phyloP scores from a whole-genome alignment of 495 filamentous ascomycete species.

The Podospora pseudoanserina region DNA sequence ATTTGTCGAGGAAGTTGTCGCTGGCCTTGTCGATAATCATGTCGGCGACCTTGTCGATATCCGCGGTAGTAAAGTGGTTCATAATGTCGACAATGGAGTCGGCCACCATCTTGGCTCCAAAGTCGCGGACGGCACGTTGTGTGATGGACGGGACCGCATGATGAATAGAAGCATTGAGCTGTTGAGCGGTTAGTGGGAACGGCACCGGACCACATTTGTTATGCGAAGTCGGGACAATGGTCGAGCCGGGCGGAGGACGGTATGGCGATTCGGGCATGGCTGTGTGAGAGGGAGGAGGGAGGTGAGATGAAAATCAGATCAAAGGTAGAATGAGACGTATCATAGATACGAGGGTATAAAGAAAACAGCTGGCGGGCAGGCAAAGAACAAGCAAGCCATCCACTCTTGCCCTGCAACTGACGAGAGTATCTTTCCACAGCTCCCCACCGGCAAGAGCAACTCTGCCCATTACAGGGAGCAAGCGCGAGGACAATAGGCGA shows the following conservation, averaged over 20 bases:
- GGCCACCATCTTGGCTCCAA: constrained; percentile 43
- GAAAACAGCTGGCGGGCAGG: not conserved
- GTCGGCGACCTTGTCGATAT: constrained; percentile 41
- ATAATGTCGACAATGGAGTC: constrained; percentile 42
- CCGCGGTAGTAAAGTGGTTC: constrained; percentile 30
- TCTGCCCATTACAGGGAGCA: not conserved
- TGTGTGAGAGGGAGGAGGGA: not conserved
- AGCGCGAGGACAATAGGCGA: not conserved
- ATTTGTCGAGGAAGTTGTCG: constrained; percentile 46
- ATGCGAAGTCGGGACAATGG: not conserved
- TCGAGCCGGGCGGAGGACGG: not conserved
- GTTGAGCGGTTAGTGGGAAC: constrained; percentile 16
- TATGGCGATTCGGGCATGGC: constrained; percentile 2
- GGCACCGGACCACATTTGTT: not conserved
- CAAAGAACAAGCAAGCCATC: not conserved
- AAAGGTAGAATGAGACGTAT: not conserved
- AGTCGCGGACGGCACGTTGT: constrained; percentile 42
- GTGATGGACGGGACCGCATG: constrained; percentile 37
- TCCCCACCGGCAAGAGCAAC: not conserved
- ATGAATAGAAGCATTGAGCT: constrained; percentile 49
- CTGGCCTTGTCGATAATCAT: constrained; percentile 41
- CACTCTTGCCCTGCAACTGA: not conserved
- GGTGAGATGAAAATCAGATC: not conserved
- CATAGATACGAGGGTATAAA: not conserved
- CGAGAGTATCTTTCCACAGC: not conserved